phyloP scores from a whole-genome alignment of 1,284 basidiomycete genomes.

The Cryptococcus jaspeensis region DNA sequence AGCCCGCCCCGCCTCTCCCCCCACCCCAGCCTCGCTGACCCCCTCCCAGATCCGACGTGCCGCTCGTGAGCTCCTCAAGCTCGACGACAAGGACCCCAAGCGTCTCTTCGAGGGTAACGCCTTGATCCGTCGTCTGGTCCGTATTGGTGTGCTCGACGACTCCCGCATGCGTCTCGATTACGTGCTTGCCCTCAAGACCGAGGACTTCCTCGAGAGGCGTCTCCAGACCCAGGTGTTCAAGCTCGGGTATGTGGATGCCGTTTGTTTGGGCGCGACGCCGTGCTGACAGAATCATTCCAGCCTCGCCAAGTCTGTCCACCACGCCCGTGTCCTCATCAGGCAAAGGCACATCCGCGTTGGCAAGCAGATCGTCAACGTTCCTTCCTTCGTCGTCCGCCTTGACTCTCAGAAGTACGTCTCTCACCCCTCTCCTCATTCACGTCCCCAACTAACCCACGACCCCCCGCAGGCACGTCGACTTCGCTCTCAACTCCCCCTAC shows the following conservation, averaged over 20 bases:
- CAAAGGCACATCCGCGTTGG: conserved; percentile 85
- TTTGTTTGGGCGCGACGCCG: background rate
- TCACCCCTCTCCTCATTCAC: background rate
- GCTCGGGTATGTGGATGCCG: conserved; percentile 55
- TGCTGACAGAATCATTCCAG: conserved; percentile 52
- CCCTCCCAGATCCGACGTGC: conserved; percentile 84
- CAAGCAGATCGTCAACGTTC: conserved; percentile 99
- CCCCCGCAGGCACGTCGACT: conserved; percentile 82
- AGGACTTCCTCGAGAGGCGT: conserved; percentile 99
- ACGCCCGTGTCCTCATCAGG: conserved; percentile 95
- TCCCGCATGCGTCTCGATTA: conserved; percentile 99
- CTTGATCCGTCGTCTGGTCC: conserved; percentile 96
- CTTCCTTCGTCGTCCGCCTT: conserved; percentile 97
- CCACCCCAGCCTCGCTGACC: background rate
- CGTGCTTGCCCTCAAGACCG: conserved; percentile 97
- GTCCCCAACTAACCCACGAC: too few relatives aligned
- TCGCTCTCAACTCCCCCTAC: conserved; percentile 94
- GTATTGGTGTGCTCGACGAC: conserved; percentile 99
- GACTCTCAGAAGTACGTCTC: conserved; percentile 75
- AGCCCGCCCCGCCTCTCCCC: conserved; percentile 3
- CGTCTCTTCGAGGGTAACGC: conserved; percentile 98
- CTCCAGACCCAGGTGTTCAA: conserved; percentile 99
- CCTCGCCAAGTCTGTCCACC: conserved; percentile 97
- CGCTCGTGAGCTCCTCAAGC: conserved; percentile 99
- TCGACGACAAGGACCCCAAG: conserved; percentile 99